These are phyloP conservation scores for Phytophthora rubi DNA, from an alignment of 352 stramenopile genomes.

Conservation along the genomic window DNA sequence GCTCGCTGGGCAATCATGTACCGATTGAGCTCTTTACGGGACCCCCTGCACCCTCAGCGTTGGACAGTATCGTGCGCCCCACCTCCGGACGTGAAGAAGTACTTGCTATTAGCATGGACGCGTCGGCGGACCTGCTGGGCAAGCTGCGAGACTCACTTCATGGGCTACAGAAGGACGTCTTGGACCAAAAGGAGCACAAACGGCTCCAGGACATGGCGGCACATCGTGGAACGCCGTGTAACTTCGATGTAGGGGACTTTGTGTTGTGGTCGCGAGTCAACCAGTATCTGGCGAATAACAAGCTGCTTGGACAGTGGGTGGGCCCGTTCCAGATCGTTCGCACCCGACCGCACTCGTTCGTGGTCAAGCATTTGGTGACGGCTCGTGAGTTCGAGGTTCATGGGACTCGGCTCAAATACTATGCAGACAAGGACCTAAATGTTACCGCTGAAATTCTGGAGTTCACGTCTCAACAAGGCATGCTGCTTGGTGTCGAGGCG, in stretches of 20 bases:
- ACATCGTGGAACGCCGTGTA: neutral
- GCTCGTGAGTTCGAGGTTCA: constrained; percentile 6
- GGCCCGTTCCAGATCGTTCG: constrained; percentile 4
- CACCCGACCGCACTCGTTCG: constrained; percentile 1
- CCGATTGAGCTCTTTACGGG: neutral
- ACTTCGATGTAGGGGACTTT: constrained; percentile 14
- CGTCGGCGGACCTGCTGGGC: constrained; percentile 3
- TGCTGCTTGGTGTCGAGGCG: constrained; percentile 1
- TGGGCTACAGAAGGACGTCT: constrained; percentile 15
- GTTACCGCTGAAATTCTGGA: constrained; percentile 2
- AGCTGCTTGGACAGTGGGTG: constrained; percentile 9
- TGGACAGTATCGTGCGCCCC: neutral
- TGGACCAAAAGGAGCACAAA: constrained; percentile 8
- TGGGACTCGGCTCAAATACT: constrained; percentile 4
- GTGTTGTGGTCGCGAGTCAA: constrained; percentile 15
- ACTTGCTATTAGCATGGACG: neutral
- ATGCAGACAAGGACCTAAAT: constrained; percentile 8
- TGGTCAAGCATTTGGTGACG: constrained; percentile 8
- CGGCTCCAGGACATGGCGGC: constrained; percentile 7
- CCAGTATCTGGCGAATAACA: neutral
- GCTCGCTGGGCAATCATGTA: neutral
- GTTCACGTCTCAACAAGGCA: constrained; percentile 2
- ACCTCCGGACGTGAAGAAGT: neutral
- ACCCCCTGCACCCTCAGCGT: neutral
- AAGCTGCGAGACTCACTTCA: constrained; percentile 8